Evolutionary conservation across 345 rosid genomes (phyloP), one percentile per base, ranked within the genome.

Genomic region (Melaleuca quinquenervia): DNA sequence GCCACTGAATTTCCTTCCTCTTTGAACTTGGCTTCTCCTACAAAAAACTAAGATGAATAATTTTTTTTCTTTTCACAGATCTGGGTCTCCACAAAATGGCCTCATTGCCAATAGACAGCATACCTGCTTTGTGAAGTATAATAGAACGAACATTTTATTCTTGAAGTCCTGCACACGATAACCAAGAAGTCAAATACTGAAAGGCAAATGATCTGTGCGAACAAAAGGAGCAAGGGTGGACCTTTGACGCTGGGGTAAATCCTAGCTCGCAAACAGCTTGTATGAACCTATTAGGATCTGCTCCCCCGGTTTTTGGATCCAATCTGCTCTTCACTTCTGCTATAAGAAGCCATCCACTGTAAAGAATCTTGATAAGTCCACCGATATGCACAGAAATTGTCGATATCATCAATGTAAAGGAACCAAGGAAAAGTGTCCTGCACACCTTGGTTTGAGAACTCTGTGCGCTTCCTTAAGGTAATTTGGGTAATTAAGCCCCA

Each of bases 271-370:
- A 92, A 44, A 97, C 85, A 18, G 98, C 96, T 88, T 93, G 93
- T 14, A 93, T 87, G 86, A 97, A 97, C 87, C 85, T 88, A 36
- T 94, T 92, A 29, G 96, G 95, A 83, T 96, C 94, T n/a, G 98
- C 96, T 87, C 98, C 99, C 78, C 98, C 95, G 70, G 90, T 95
- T 82, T 88, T 94, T 85, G 99, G 96, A 91, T 97, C 98, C 84
- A 97, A 94, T 87, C 99, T 94, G 86, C 99, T 97, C 92, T 94
- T 96, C 6, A 96, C 98, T 89, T 96, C 98, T 5, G 99, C 99
- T 92, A 96, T 95, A 88, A 97, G 92, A 90, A 97, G 98, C 96
- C 94, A 94, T 82, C 99, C 98, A 11, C 98, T 96, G 90, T 29
- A 82, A 87, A 84, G 82, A 49, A 85, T 76, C 78, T 87, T 36